Conservation (phyloP, 2,329 filamentous ascomycete genomes). For the Fusarium fracticaudum region DNA sequence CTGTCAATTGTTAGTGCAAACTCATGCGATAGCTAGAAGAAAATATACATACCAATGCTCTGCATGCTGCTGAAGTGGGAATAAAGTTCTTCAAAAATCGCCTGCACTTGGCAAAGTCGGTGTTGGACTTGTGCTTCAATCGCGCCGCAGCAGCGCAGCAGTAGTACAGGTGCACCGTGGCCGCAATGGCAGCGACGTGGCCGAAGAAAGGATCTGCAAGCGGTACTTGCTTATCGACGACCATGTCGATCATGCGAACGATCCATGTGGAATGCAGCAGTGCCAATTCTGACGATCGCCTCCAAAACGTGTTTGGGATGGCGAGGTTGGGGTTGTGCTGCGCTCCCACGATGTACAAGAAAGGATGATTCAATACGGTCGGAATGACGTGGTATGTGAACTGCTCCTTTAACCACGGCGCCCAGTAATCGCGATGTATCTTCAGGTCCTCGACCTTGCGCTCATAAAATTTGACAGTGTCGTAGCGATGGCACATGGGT, state of each 20-base stretch:
- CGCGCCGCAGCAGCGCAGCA: conserved; percentile 60
- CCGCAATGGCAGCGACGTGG: conserved; percentile 61
- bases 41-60: conserved; percentile 53
- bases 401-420: conserved; percentile 62
- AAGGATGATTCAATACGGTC: conserved; percentile 62
- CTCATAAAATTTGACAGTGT: conserved; percentile 62
- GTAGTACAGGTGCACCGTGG: conserved; percentile 63
- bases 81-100: conserved; percentile 60
- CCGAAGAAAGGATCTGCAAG: conserved; percentile 63
- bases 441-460: conserved; percentile 57
- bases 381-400: conserved; percentile 63
- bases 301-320: conserved; percentile 65
- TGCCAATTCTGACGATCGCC: conserved; percentile 60
- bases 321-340: conserved; percentile 62
- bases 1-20: conserved; percentile 43
- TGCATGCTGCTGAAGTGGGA: conserved; percentile 57
- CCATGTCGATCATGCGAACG: conserved; percentile 64
- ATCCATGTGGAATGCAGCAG: conserved; percentile 64
- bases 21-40: too few relatives aligned
- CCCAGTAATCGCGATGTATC: conserved; percentile 59
- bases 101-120: conserved; percentile 61
- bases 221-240: conserved; percentile 58
- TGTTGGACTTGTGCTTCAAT: conserved; percentile 61
- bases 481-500: conserved; percentile 62
- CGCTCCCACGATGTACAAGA: conserved; percentile 62